A percentile compares a stretch with the other conserved stretches of the same genome.
Evolutionary conservation across 495 filamentous ascomycete species (phyloP).

Genomic region (Evernia prunastri): DNA sequence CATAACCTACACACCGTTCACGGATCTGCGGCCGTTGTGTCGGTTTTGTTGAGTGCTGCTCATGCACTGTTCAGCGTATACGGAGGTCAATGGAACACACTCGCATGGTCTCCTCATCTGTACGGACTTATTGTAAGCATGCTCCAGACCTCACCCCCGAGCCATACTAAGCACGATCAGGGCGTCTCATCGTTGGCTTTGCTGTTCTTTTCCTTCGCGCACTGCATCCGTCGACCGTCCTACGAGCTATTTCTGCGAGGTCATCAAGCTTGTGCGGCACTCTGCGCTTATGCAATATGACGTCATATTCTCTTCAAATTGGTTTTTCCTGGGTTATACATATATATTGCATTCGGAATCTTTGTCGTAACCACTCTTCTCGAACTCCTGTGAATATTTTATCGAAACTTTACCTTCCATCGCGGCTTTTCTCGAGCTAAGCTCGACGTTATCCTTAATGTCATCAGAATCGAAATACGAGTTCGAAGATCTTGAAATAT

Average conservation of each 20-base stretch:
- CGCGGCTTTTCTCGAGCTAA: constrained; percentile 16
- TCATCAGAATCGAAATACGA: constrained; percentile 14
- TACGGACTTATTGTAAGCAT: constrained; percentile 11
- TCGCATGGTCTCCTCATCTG: neutral
- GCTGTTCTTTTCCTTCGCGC: neutral
- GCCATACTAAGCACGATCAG: neutral
- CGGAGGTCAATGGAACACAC: neutral
- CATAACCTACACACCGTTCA: neutral
- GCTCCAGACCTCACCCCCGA: constrained; percentile 20
- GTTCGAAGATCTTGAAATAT: constrained; percentile 25
- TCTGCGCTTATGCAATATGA: constrained; percentile 30
- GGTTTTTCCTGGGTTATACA: constrained; percentile 23
- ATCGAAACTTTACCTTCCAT: constrained; percentile 31
- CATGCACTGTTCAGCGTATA: neutral
- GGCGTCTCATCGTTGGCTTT: neutral
- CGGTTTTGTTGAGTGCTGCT: neutral
- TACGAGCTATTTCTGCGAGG: constrained; percentile 34
- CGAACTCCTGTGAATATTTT: constrained; percentile 24
- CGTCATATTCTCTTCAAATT: constrained; percentile 22
- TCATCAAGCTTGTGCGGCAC: constrained; percentile 27
- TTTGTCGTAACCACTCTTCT: constrained; percentile 25
- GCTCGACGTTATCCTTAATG: constrained; percentile 16
- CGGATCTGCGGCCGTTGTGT: neutral
- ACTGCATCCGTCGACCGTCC: neutral
- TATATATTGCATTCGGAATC: constrained; percentile 25